phyloP scores from a whole-genome alignment of 2,329 filamentous ascomycete species.

The Xylaria sp. region DNA sequence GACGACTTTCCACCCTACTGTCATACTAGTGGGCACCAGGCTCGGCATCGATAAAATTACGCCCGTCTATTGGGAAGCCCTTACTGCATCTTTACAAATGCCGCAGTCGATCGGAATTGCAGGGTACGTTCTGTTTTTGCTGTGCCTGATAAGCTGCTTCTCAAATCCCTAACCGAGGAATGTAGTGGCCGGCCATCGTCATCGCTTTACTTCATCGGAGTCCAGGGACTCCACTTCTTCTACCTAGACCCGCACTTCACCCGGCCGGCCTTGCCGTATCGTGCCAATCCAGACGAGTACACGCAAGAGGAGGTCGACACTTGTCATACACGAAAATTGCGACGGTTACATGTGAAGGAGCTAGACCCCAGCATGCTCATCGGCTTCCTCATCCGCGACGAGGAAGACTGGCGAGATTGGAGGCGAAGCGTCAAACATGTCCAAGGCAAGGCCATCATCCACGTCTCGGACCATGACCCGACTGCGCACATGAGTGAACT shows the following conservation, averaged over 20 bases:
- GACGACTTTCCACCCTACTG: constrained; percentile 73
- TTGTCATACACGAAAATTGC: constrained; percentile 84
- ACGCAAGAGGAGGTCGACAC: constrained; percentile 74
- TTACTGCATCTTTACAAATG: constrained; percentile 82
- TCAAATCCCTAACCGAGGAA: constrained; percentile 10
- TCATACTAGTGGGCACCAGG: constrained; percentile 86
- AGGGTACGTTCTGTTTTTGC: constrained; percentile 61
- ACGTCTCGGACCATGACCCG: constrained; percentile 74
- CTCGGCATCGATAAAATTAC: constrained; percentile 94
- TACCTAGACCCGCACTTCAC: constrained; percentile 95
- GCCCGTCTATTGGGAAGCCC: constrained; percentile 91
- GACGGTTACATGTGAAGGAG: constrained; percentile 81
- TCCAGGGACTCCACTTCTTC: constrained; percentile 76
- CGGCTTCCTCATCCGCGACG: constrained; percentile 82
- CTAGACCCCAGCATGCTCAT: constrained; percentile 99
- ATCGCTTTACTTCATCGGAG: constrained; percentile 67
- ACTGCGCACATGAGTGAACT: constrained; percentile 61
- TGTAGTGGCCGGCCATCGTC: constrained; percentile 87
- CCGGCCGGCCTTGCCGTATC: constrained; percentile 71
- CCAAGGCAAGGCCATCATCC: constrained; percentile 82
- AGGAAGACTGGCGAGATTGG: constrained; percentile 85
- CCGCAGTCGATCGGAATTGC: constrained; percentile 95
- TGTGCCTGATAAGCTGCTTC: neutral
- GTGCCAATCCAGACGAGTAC: constrained; percentile 59
- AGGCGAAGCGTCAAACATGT: constrained; percentile 73